Conservation (phyloP, 2,329 filamentous ascomycete species). For the Penicillium italicum region DNA sequence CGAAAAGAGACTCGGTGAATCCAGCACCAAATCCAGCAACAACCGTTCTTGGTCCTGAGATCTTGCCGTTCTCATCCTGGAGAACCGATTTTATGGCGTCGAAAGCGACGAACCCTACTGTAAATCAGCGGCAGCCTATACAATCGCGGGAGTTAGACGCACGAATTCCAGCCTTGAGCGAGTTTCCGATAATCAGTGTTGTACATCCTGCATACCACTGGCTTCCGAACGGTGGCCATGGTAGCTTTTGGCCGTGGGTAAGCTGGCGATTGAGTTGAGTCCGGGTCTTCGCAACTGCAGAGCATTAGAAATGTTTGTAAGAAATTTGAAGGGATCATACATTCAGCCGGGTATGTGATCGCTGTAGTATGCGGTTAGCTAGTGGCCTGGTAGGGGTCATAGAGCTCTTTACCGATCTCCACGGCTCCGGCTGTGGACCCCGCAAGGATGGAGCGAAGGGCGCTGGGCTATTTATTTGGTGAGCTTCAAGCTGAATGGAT, state of each 20-base stretch:
- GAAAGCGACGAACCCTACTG: constrained; percentile 82
- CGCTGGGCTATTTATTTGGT: constrained; percentile 62
- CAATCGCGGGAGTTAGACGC: constrained; percentile 38
- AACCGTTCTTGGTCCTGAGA: constrained; percentile 85
- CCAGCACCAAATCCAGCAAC: constrained; percentile 92
- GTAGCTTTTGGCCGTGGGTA: constrained; percentile 77
- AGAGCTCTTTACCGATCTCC: constrained; percentile 69
- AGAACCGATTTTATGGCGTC: constrained; percentile 87
- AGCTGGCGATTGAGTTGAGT: constrained; percentile 87
- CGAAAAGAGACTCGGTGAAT: constrained; percentile 86
- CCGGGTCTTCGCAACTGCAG: constrained; percentile 82
- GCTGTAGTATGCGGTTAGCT: constrained; percentile 47
- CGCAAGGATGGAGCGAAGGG: constrained; percentile 83
- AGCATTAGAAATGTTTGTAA: constrained; percentile 9
- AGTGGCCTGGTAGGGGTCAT: constrained; percentile 12
- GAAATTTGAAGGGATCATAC: constrained; percentile 48
- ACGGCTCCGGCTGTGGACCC: constrained; percentile 91
- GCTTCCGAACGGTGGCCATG: constrained; percentile 87
- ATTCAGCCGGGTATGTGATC: constrained; percentile 93
- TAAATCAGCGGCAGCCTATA: neutral
- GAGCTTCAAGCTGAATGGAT: constrained; percentile 11
- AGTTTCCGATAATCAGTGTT: constrained; percentile 94
- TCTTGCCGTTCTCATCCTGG: constrained; percentile 77
- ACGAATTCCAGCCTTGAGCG: constrained; percentile 92
- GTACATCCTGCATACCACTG: constrained; percentile 99